Percentiles rank a stretch among this genome's conserved stretches.
Evolutionary conservation across 805 yeast species (phyloP).

Genomic region (Spathaspora sp.): DNA sequence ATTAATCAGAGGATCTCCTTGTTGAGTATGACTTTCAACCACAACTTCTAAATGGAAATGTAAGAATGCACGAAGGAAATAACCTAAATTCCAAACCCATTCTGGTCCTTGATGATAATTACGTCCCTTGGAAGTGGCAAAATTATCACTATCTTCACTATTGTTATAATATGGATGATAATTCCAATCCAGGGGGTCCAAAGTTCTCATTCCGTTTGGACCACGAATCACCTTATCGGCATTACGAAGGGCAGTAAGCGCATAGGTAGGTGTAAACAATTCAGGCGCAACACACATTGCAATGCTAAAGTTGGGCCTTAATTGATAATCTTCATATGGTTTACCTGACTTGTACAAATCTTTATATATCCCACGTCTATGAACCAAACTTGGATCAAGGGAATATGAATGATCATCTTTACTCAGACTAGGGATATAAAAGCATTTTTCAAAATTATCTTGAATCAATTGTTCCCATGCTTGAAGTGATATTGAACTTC

Average conservation of each 20-base stretch:
- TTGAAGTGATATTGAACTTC: slow-evolving; percentile 49
- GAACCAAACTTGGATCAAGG: slow-evolving; percentile 61
- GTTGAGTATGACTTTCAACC: slow-evolving; percentile 26
- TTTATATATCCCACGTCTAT: slow-evolving; percentile 92
- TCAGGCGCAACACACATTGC: slow-evolving; percentile 97
- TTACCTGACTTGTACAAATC: slow-evolving; percentile 80
- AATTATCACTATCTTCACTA: slow-evolving; percentile 75
- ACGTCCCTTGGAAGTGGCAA: slow-evolving; percentile 91
- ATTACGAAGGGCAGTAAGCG: slow-evolving; percentile 57
- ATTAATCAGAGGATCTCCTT: slow-evolving; percentile 40
- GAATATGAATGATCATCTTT: slow-evolving; percentile 58
- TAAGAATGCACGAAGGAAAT: slow-evolving; percentile 75
- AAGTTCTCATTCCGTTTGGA: slow-evolving; percentile 85
- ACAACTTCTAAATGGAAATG: slow-evolving; percentile 45
- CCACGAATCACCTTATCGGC: slow-evolving; percentile 81
- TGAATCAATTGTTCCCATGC: slow-evolving; percentile 74
- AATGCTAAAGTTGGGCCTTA: slow-evolving; percentile 87
- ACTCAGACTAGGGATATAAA: slow-evolving; percentile 67
- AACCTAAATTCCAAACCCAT: slow-evolving; percentile 94
- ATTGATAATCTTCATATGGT: slow-evolving; percentile 89
- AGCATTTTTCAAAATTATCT: slow-evolving; percentile 74
- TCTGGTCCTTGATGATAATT: slow-evolving; percentile 99
- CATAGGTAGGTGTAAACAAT: slow-evolving; percentile 61
- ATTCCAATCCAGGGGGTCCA: slow-evolving; percentile 90
- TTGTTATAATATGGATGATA: slow-evolving; percentile 88